Base-by-base conservation (phyloP, 495 filamentous ascomycete species). In the Neurospora tetrasperma region DNA sequence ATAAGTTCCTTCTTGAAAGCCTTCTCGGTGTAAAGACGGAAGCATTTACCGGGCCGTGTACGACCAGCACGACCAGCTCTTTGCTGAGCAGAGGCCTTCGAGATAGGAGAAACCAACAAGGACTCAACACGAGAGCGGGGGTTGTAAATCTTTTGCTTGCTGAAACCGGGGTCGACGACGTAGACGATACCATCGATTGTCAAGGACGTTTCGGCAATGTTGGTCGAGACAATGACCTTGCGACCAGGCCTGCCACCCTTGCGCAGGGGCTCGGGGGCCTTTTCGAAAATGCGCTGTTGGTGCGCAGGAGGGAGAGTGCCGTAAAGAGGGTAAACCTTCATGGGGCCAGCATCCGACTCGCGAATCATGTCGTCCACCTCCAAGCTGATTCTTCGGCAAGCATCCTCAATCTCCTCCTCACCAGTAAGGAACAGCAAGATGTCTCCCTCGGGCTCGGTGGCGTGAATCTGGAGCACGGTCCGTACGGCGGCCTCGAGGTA, bases 131-230 rank as follows among this genome's bases (percentile, higher is more conserved):
- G 92, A 72, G 97, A 93, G 71, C 96, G 90, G 35, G 96, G 95
- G 79, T 98, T 97, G 87, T 98, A 99, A 74, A 99, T 94, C 83
- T 99, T 99, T 80, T 99, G 96, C 86, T 99, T 99, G 80, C 93
- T 97, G 84, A 99, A 99, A 27, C 96, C 96, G 8, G 96, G 96
- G 79, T 99, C 96, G 10, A 99, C 94, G 20, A 99, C 96, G 75
- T 97, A 99, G 35, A 99, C 96, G 73, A 99, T 98, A 79, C 96
- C 96, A 79, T 99, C 96, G 70, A 99, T 99, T 46, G 96, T 99
- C 79, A 98, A 89, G 73, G 90, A 93, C 0, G 96, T 99, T 83
- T 99, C 96, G 9, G 96, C 96, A 79, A 99, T 98, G 79, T 99
- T 99, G 70, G 96, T 99, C 5, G 94, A 91, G 40, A 99, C 89